A percentile compares a stretch with the other conserved stretches of the same genome.
These are phyloP conservation scores for Chlamydomonas eustigma DNA, from an alignment of 139 green algal genomes.

Conservation along the genomic window DNA sequence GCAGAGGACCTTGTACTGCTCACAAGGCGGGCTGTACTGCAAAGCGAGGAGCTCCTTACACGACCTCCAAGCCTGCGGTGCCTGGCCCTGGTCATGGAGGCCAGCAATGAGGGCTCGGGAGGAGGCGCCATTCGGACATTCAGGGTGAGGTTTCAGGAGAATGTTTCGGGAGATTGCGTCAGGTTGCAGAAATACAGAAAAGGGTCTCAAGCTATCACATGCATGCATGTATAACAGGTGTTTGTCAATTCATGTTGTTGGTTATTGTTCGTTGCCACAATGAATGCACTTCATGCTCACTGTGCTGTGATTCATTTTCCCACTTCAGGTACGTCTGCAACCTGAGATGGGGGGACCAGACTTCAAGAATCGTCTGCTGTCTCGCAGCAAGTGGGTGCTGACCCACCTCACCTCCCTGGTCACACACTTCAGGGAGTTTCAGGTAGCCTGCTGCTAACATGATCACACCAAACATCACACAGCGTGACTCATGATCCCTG, in stretches of 20 bases:
- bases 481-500: no score
- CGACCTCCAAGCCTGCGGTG: neutral
- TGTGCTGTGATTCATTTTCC: no score
- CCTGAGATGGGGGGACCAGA: neutral
- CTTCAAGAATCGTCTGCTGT: neutral
- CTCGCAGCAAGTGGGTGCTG: constrained; percentile 14
- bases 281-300: no score
- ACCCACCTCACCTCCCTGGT: constrained; percentile 48
- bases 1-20: neutral
- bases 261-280: no score
- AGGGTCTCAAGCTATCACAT: no score
- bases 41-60: neutral
- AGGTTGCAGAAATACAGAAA: no score
- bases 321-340: neutral
- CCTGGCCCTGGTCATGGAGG: constrained; percentile 3
- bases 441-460: constrained; percentile 1
- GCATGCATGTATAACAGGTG: no score
- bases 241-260: no score
- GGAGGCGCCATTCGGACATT: neutral
- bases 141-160: no score
- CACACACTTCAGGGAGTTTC: constrained; percentile 62
- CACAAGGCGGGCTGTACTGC: neutral
- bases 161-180: no score
- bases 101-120: neutral
- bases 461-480: no score